Base-by-base conservation (phyloP, 2,329 filamentous ascomycete species). In the Cytospora paraplurivora region DNA sequence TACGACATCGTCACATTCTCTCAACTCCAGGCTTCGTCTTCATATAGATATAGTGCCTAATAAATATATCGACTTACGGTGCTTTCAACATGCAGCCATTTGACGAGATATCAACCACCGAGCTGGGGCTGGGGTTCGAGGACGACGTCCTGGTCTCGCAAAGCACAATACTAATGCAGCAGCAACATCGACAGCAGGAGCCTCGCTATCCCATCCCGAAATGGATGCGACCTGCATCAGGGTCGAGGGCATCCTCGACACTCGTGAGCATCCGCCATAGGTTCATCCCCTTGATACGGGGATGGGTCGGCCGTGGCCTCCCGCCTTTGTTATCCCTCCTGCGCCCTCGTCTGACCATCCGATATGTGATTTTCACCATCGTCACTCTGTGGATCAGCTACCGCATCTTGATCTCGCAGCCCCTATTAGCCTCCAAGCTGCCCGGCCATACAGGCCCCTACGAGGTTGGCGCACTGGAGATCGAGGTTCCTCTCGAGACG, bases 391-490 rank as follows among this genome's bases (percentile, higher is more conserved):
- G 59, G 49, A 12, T 50, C 12, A 53, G 38, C 7, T 55, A 64
- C 32, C 62, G 62, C 35, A 13, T 61, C 10, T 54, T 62, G 17
- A 19, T 19, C 3, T 44, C 49, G 10, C 64, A 59, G 38, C 64
- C 62, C 13, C 38, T 57, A 1, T 33, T 64, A 7, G 41, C 62
- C 3, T 56, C 58, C 19, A 19, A 19, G 10, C 58, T 66, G 2
- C 58, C 62, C 50, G 33, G 53, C 27, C 57, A 64, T 44, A 55
- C 64, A 32, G 64, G 64, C 3, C 64, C 64, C 1, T 64, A 66
- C 37, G 54, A 58, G 4, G 64, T 66, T 5, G 64, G 62, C n/a
- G 62, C 57, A 1, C 13, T 66, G 17, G 64, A 66, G 13, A 15
- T 66, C 32, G 64, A 66, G 37, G 55, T 56, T 2, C 57, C 62